Base-by-base conservation (phyloP, 495 filamentous ascomycete genomes). In the Xylaria palmicola region DNA sequence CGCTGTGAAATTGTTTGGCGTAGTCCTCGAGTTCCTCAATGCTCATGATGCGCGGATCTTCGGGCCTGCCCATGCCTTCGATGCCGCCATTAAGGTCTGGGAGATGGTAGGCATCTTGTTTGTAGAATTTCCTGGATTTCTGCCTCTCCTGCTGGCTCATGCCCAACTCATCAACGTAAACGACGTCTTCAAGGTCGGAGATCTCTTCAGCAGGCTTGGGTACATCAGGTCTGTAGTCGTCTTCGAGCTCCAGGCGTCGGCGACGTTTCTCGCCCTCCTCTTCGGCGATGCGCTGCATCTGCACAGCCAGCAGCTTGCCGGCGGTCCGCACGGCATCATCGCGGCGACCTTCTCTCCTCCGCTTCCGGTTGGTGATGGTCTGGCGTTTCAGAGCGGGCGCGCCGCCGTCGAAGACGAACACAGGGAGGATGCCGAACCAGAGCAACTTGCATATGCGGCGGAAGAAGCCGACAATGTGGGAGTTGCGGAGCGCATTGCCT, bases 381-480 rank as follows among this genome's bases (percentile, higher is more conserved):
- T 93, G 90, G 51, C 95, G 81, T 75, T 98, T 98, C 62, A 98
- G 79, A 24, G 87, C 81, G 2, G 95, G 95, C 0, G 94, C 95
- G 12, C 92, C 94, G 40, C 94, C 94, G 77, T 98, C 94, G 69
- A 98, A 98, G 26, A 98, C 93, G 75, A 98, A 98, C 26, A 98
- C 92, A 0, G 94, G 94, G 60, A 87, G 90, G 69, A 98, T 95
- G n/a, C 94, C 94, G 68, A 93, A 90, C 81, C 90, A 98, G 0
- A 98, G 81, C 4, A 98, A 83, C 72, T 98, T 98, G 81, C 93
- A 97, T 65, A 98, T 97, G 36, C 94, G 86, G 34, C 93, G 89
- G 78, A 97, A 98, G 85, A 98, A 98, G 29, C 95, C 94, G 48
- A 98, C 90, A 59, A 98, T 82, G 65, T 98, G 94, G 17, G 88